Evolutionary conservation across 1,139 yeast genomes (phyloP).

Genomic region (Kodamaea anthophila): DNA sequence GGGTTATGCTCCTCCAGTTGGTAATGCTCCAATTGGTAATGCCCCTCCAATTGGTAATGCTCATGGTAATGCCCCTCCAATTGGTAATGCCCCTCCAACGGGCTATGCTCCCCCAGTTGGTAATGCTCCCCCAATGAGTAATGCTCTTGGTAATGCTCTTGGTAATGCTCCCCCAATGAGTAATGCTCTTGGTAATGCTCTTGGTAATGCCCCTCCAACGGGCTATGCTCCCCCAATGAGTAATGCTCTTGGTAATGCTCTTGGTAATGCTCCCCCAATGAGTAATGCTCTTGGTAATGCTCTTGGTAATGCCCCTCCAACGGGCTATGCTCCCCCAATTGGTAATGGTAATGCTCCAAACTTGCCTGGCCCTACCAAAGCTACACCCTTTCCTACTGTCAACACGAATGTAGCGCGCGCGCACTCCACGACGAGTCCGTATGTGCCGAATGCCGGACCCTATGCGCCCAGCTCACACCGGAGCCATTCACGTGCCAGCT

Average conservation of each 20-base stretch:
- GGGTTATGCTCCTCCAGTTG: conserved; percentile 1
- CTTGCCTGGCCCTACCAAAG: background rate
- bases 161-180: conserved; percentile 4
- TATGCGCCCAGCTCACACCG: conserved; percentile 38
- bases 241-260: no score
- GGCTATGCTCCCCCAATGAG: conserved; percentile 2
- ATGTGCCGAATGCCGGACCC: conserved; percentile 43
- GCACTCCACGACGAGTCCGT: conserved; percentile 29
- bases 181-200: background rate
- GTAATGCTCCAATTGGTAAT: no score
- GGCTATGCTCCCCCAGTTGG: background rate
- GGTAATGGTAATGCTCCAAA: background rate
- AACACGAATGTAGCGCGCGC: conserved; percentile 12
- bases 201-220: background rate
- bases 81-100: conserved; percentile 4
- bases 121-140: conserved; percentile 1
- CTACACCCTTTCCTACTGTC: conserved; percentile 3
- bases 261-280: conserved; percentile 4
- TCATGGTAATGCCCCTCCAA: no score
- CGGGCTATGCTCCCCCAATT: background rate
- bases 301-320: background rate
- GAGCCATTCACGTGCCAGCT: conserved; percentile 39
- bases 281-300: background rate
- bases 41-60: conserved; percentile 3
- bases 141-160: no score